Evolutionary conservation across 148 eudicot species (phyloP).

Genomic region (Cornus florida): DNA sequence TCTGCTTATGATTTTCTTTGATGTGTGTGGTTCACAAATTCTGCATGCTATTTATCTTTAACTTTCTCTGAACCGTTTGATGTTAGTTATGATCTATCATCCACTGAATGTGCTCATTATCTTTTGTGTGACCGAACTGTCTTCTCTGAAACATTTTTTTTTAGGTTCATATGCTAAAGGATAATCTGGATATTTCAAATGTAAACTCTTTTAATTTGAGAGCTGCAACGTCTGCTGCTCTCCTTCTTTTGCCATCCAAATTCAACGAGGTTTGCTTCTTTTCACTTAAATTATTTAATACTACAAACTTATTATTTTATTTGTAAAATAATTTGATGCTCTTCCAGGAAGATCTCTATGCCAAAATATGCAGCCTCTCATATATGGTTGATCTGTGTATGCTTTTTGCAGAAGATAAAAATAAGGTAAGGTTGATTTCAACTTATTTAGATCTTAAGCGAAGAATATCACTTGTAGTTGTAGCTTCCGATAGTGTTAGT

Average conservation of each 20-base stretch:
- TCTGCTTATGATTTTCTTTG: background rate
- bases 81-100: conserved; percentile 5
- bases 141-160: background rate
- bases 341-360: too few species aligned
- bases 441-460: background rate
- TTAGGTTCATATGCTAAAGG: conserved; percentile 70
- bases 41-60: background rate
- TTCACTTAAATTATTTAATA: conserved; percentile 3
- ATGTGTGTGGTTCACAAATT: background rate
- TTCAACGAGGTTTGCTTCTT: too few species aligned
- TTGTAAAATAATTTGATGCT: conserved; percentile 51
- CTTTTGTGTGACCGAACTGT: too few species aligned
- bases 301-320: background rate
- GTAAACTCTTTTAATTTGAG: conserved; percentile 64
- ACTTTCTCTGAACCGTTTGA: too few species aligned
- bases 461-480: background rate
- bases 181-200: conserved; percentile 54
- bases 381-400: too few species aligned
- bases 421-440: conserved; percentile 58
- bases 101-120: background rate
- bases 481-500: background rate
- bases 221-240: conserved; percentile 88
- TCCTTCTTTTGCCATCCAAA: conserved; percentile 27
- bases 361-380: conserved; percentile 67
- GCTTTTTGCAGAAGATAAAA: conserved; percentile 69